Evolutionary conservation across 164 flowering plant species (phyloP).

Genomic region (Aristolochia fimbriata): DNA sequence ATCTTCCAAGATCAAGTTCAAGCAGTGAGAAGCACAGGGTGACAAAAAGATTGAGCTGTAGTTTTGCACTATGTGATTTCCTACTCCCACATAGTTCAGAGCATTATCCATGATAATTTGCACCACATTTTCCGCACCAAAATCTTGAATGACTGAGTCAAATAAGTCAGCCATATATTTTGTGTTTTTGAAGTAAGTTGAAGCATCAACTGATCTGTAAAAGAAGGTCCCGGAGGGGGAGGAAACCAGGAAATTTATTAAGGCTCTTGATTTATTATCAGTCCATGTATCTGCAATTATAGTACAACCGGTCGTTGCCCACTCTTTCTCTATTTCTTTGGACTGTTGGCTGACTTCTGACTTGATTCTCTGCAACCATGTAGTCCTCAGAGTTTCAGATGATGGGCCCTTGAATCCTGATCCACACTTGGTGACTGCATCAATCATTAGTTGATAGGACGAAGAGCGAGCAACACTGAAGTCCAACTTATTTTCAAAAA

Average conservation of each 20-base stretch:
- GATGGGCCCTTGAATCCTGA: constrained; percentile 67
- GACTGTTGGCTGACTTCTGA: constrained; percentile 54
- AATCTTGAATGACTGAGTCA: constrained; percentile 78
- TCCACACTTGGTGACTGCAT: constrained; percentile 65
- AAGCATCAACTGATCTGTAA: constrained; percentile 81
- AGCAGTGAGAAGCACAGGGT: constrained; percentile 81
- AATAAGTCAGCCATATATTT: constrained; percentile 67
- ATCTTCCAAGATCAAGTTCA: constrained; percentile 75
- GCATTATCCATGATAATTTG: constrained; percentile 74
- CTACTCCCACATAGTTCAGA: constrained; percentile 48
- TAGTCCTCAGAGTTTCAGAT: constrained; percentile 53
- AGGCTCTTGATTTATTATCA: constrained; percentile 70
- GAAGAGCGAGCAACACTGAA: constrained; percentile 75
- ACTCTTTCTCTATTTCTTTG: constrained; percentile 76
- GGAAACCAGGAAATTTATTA: constrained; percentile 84
- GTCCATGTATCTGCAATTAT: constrained; percentile 90
- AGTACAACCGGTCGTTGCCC: constrained; percentile 82
- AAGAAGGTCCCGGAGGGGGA: constrained; percentile 86
- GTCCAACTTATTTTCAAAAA: constrained; percentile 82
- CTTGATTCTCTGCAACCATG: constrained; percentile 73
- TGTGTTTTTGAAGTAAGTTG: constrained; percentile 58
- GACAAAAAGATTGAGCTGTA: constrained; percentile 66
- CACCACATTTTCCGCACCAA: constrained; percentile 83
- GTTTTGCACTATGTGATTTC: constrained; percentile 58
- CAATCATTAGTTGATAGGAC: constrained; percentile 75